Conservation (phyloP, 2,329 filamentous ascomycete species). For the Botrytis aclada region DNA sequence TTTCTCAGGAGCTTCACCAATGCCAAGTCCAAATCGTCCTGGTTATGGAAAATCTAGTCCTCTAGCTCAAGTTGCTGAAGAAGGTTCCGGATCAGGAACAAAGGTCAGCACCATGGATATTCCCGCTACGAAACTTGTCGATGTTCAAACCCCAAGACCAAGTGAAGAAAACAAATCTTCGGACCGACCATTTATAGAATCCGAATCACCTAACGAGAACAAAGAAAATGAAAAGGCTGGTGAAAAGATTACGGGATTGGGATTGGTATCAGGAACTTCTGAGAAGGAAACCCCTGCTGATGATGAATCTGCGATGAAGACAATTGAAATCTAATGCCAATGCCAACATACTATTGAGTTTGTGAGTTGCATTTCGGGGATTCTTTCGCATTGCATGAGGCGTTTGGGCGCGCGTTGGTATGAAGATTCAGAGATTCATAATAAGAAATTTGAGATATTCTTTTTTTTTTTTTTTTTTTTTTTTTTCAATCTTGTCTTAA, state of each 20-base stretch:
- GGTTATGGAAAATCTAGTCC: conserved; percentile 68
- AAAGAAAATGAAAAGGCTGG: conserved; percentile 34
- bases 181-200: conserved; percentile 33
- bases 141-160: conserved; percentile 37
- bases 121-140: conserved; percentile 36
- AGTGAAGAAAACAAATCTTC: conserved; percentile 35
- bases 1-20: conserved; percentile 61
- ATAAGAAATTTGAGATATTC: conserved; percentile 11
- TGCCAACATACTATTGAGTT: conserved; percentile 7
- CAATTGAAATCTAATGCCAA: conserved; percentile 38
- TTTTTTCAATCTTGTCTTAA: conserved; percentile 1
- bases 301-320: conserved; percentile 39
- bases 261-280: conserved; percentile 29
- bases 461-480: background rate
- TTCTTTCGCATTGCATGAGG: conserved; percentile 17
- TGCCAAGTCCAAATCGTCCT: conserved; percentile 62
- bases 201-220: conserved; percentile 30
- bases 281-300: conserved; percentile 36
- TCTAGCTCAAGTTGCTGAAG: conserved; percentile 72
- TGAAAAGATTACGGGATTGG: conserved; percentile 23
- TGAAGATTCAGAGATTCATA: conserved; percentile 10
- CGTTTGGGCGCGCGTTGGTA: conserved; percentile 12
- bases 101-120: conserved; percentile 31
- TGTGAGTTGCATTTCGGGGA: conserved; percentile 8
- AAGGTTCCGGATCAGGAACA: conserved; percentile 40